phyloP scores from a whole-genome alignment of 1,284 basidiomycete genomes.

The Trichosporon ovoides region DNA sequence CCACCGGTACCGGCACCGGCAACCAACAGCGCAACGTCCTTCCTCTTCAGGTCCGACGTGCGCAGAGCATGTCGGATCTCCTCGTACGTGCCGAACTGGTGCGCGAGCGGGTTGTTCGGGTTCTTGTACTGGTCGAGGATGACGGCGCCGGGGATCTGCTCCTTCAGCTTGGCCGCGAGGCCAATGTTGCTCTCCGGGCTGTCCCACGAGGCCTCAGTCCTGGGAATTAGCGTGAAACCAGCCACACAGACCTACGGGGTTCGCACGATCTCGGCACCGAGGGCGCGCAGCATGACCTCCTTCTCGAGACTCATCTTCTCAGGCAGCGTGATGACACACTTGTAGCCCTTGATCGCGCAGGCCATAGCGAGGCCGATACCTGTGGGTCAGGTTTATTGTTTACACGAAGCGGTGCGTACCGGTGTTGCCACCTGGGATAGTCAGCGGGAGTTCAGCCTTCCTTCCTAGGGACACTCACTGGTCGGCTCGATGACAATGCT shows the following conservation, averaged over 20 bases:
- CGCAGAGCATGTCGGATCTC: constrained; percentile 64
- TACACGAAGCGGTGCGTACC: too few relatives aligned
- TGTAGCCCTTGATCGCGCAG: constrained; percentile 58
- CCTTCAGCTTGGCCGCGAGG: constrained; percentile 70
- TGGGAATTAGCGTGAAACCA: constrained; percentile 19
- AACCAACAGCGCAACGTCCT: constrained; percentile 75
- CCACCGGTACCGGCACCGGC: constrained; percentile 92
- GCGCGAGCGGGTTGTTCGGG: constrained; percentile 76
- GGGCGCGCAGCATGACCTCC: constrained; percentile 80
- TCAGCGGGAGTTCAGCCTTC: too few relatives aligned
- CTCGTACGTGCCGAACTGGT: constrained; percentile 77
- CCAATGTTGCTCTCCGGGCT: constrained; percentile 80
- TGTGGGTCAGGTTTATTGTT: constrained; percentile 46
- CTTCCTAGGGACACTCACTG: too few relatives aligned
- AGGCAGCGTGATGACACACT: constrained; percentile 82
- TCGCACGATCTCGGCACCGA: constrained; percentile 89
- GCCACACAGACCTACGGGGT: constrained; percentile 64
- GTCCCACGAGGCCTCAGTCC: constrained; percentile 45
- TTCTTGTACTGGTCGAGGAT: constrained; percentile 84
- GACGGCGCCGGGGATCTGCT: constrained; percentile 74
- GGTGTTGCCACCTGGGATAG: constrained; percentile 78
- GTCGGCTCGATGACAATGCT: constrained; percentile 86
- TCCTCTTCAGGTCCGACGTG: constrained; percentile 41
- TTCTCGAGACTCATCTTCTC: constrained; percentile 98
- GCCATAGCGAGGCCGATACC: constrained; percentile 89